phyloP scores from a whole-genome alignment of 805 yeast species.

The Monosporozyma aerobia region DNA sequence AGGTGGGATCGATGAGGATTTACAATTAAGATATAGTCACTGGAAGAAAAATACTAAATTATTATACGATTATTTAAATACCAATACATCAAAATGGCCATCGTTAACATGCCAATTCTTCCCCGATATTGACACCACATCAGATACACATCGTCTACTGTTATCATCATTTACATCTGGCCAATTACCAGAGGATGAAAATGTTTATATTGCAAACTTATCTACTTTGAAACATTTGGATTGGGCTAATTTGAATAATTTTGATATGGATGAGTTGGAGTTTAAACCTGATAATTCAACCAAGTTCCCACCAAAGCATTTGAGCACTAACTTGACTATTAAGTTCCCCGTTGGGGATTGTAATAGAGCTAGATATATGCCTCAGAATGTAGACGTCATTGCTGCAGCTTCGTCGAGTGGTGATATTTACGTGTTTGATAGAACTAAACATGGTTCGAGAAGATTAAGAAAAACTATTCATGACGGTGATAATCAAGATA shows the following conservation, averaged over 20 bases:
- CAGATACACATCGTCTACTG: conserved; percentile 23
- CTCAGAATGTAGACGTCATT: conserved; percentile 77
- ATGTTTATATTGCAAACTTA: conserved; percentile 20
- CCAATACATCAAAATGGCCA: conserved; percentile 62
- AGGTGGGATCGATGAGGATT: conserved; percentile 13
- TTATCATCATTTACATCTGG: conserved; percentile 30
- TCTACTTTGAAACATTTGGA: conserved; percentile 26
- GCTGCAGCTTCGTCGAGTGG: conserved; percentile 67
- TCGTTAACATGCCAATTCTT: conserved; percentile 63
- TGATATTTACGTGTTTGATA: conserved; percentile 56
- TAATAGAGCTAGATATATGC: conserved; percentile 64
- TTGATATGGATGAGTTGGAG: conserved; percentile 32
- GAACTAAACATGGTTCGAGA: conserved; percentile 66
- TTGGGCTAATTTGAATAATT: conserved; percentile 30
- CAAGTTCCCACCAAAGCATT: conserved; percentile 22
- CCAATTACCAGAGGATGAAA: conserved; percentile 29
- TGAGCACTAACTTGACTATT: conserved; percentile 21
- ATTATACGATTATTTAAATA: conserved; percentile 63
- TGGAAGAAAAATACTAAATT: conserved; percentile 82
- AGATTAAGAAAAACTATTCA: conserved; percentile 14
- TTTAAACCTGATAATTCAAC: conserved; percentile 27
- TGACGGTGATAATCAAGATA: neutral
- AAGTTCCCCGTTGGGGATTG: conserved; percentile 44
- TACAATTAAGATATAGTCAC: conserved; percentile 26
- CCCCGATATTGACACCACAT: conserved; percentile 34